Conservation (phyloP, 1,284 basidiomycete genomes). For the Tilletia setariae region DNA sequence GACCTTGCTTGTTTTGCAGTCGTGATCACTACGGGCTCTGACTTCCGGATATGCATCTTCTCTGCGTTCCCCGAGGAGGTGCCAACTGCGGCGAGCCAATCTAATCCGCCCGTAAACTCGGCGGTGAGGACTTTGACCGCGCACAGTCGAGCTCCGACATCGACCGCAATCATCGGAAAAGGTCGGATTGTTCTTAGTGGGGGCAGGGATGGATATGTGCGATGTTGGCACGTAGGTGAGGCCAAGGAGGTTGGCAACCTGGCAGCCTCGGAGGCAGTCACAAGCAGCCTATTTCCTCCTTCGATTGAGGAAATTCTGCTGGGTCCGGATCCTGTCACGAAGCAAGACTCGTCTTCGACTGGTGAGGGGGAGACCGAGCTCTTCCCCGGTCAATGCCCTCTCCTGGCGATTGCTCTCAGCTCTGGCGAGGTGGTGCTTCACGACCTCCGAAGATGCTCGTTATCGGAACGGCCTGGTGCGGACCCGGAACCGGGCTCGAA, state of each 20-base stretch:
- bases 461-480: neutral
- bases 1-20: constrained; percentile 58
- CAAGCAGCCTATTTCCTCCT: neutral
- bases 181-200: neutral
- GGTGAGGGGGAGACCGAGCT: neutral
- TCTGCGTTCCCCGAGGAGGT: constrained; percentile 56
- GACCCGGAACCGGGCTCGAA: neutral
- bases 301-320: neutral
- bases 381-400: constrained; percentile 1
- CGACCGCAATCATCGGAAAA: constrained; percentile 9
- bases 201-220: neutral
- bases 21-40: constrained; percentile 65
- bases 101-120: neutral
- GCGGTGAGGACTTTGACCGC: neutral
- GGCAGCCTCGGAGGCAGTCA: constrained; percentile 1
- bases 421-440: constrained; percentile 5
- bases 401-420: neutral
- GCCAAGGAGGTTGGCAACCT: constrained; percentile 11
- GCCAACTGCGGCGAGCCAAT: neutral
- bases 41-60: constrained; percentile 65
- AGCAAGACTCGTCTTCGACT: neutral
- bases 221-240: constrained; percentile 11
- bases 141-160: constrained; percentile 3
- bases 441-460: neutral
- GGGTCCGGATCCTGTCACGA: neutral